phyloP scores from a whole-genome alignment of 1,139 yeast genomes.

The Geotrichum aggregatum region DNA sequence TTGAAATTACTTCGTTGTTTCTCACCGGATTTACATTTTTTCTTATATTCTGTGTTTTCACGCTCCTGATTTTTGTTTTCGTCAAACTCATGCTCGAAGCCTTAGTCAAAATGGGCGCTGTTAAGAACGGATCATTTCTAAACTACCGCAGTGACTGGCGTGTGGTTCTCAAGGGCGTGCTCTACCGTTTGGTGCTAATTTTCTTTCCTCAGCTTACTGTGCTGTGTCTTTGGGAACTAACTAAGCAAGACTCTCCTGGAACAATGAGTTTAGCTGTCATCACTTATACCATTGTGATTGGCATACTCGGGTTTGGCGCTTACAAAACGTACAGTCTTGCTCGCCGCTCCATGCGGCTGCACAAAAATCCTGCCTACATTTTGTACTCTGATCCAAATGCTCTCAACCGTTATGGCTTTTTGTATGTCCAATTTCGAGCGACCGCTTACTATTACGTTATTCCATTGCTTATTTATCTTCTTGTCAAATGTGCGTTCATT shows the following conservation, averaged over 20 bases:
- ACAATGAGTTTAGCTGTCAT: slow-evolving; percentile 72
- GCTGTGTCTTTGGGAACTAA: slow-evolving; percentile 84
- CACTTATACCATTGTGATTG: slow-evolving; percentile 53
- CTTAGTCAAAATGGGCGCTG: slow-evolving; percentile 53
- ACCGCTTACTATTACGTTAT: slow-evolving; percentile 78
- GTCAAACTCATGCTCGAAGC: slow-evolving; percentile 77
- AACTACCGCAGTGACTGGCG: slow-evolving; percentile 82
- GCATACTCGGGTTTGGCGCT: slow-evolving; percentile 69
- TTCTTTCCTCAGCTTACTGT: slow-evolving; percentile 84
- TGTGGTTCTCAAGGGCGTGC: slow-evolving; percentile 75
- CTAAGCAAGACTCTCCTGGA: slow-evolving; percentile 78
- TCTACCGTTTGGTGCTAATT: slow-evolving; percentile 73
- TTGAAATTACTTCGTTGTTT: slow-evolving; percentile 81
- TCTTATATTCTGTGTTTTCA: slow-evolving; percentile 68
- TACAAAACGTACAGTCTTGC: slow-evolving; percentile 68
- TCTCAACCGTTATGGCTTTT: slow-evolving; percentile 83
- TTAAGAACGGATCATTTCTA: slow-evolving; percentile 58
- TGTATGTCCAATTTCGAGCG: slow-evolving; percentile 86
- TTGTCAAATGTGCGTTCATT: slow-evolving; percentile 74
- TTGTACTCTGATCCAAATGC: slow-evolving; percentile 78
- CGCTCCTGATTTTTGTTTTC: slow-evolving; percentile 58
- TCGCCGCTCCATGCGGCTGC: slow-evolving; percentile 60
- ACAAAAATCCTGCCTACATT: slow-evolving; percentile 88
- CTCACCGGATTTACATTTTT: slow-evolving; percentile 86
- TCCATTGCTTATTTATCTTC: slow-evolving; percentile 58